phyloP scores from a whole-genome alignment of 176 grass and related monocot genomes.

The Oropetium thomaeum region DNA sequence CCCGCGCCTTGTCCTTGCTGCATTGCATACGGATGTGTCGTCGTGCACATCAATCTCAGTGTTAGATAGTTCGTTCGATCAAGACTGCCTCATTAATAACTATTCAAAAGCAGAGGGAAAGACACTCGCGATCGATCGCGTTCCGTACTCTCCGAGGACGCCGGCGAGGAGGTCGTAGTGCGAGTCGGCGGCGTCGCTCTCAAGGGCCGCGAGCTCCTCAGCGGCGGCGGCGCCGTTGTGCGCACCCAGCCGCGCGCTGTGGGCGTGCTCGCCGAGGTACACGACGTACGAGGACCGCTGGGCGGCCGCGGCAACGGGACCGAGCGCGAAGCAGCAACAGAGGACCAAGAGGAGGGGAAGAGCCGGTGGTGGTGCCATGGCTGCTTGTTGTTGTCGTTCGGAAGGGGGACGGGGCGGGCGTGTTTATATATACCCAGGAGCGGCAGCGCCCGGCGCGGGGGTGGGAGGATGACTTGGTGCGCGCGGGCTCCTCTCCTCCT shows the following conservation, averaged over 20 bases:
- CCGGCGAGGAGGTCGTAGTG: constrained; percentile 71
- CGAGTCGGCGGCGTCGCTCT: constrained; percentile 34
- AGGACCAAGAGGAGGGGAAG: background rate
- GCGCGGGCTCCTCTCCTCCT: background rate
- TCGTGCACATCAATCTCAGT: background rate
- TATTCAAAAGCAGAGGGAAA: no score
- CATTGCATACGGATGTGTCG: constrained; percentile 37
- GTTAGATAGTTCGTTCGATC: no score
- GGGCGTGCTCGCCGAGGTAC: constrained; percentile 80
- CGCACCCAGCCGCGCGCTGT: constrained; percentile 24
- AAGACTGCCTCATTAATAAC: no score
- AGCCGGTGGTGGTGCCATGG: background rate
- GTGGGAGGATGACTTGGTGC: background rate
- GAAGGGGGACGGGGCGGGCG: background rate
- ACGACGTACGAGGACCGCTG: constrained; percentile 67
- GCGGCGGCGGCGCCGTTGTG: no score
- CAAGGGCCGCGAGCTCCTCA: constrained; percentile 24
- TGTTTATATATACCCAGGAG: background rate
- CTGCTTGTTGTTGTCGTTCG: background rate
- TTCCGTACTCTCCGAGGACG: constrained; percentile 68
- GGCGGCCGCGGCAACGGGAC: background rate
- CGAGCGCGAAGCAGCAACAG: constrained; percentile 16
- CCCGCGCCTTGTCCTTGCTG: constrained; percentile 79
- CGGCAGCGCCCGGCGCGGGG: background rate
- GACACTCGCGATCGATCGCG: background rate